These are phyloP conservation scores for Calendula officinalis DNA, from an alignment of 129 eudicot genomes.

Conservation along the genomic window DNA sequence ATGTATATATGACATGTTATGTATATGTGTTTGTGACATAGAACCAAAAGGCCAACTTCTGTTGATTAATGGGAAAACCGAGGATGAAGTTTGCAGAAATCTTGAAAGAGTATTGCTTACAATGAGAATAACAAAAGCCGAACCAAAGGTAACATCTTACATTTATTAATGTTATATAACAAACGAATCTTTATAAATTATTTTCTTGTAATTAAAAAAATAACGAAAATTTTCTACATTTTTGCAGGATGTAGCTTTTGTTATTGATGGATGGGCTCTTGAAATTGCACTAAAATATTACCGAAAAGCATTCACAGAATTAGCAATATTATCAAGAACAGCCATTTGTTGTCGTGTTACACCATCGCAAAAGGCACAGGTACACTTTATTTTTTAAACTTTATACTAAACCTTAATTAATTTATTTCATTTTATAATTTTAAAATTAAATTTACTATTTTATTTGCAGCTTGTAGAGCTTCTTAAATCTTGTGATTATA, in stretches of 20 bases:
- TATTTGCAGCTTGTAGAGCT: constrained; percentile 81
- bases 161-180: neutral
- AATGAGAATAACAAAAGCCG: constrained; percentile 84
- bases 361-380: constrained; percentile 99
- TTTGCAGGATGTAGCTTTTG: constrained; percentile 93
- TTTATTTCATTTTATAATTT: constrained; percentile 6
- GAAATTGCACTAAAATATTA: constrained; percentile 89
- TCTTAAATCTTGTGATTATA: constrained; percentile 81
- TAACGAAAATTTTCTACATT: neutral
- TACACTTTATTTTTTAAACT: neutral
- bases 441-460: neutral
- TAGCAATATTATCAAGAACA: constrained; percentile 87
- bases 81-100: constrained; percentile 89
- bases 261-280: constrained; percentile 98
- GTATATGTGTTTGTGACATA: neutral
- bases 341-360: constrained; percentile 99
- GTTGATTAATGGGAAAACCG: constrained; percentile 82
- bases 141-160: constrained; percentile 66
- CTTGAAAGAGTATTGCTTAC: constrained; percentile 94
- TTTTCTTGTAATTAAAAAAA: neutral
- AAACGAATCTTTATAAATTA: too few species aligned
- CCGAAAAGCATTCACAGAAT: constrained; percentile 84
- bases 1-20: too few species aligned
- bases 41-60: constrained; percentile 98
- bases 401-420: too few species aligned